These are phyloP conservation scores for Cryptococcus floricola DNA, from an alignment of 1,284 basidiomycete species.

Conservation along the genomic window DNA sequence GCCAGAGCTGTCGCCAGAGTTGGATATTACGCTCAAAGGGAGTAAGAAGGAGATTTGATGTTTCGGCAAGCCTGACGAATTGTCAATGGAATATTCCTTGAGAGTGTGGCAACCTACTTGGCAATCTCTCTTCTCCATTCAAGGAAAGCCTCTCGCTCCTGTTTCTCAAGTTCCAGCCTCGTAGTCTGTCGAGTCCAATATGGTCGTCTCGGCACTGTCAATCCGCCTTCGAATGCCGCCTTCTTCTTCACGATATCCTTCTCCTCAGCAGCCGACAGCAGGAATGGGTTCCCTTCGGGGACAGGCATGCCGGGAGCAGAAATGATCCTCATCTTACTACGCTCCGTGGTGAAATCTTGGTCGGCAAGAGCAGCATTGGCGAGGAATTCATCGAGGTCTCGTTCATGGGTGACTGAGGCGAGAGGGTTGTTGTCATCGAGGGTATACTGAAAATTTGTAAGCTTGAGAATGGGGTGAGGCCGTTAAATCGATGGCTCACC, in stretches of 20 bases:
- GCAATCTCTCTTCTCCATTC: conserved; percentile 90
- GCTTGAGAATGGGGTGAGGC: neutral
- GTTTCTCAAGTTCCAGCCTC: conserved; percentile 70
- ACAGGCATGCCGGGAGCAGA: conserved; percentile 56
- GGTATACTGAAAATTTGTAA: conserved; percentile 58
- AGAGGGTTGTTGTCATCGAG: conserved; percentile 73
- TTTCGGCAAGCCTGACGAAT: conserved; percentile 41
- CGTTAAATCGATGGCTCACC: conserved; percentile 52
- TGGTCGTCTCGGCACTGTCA: conserved; percentile 79
- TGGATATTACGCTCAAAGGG: conserved; percentile 95
- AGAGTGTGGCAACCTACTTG: conserved; percentile 57
- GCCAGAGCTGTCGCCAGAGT: conserved; percentile 95
- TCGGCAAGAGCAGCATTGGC: conserved; percentile 93
- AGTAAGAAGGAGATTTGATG: conserved; percentile 69
- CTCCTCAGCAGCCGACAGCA: conserved; percentile 82
- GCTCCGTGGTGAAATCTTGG: conserved; percentile 94
- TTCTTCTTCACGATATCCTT: conserved; percentile 68
- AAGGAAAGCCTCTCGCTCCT: conserved; percentile 82
- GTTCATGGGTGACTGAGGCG: conserved; percentile 91
- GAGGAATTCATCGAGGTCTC: conserved; percentile 92
- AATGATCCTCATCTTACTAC: conserved; percentile 87
- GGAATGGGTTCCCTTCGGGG: conserved; percentile 73
- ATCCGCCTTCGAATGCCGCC: conserved; percentile 62
- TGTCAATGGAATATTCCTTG: conserved; percentile 42
- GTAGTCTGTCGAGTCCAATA: conserved; percentile 79